These are phyloP conservation scores for Dipteronia dyeriana DNA, from an alignment of 345 rosid species.

Conservation along the genomic window DNA sequence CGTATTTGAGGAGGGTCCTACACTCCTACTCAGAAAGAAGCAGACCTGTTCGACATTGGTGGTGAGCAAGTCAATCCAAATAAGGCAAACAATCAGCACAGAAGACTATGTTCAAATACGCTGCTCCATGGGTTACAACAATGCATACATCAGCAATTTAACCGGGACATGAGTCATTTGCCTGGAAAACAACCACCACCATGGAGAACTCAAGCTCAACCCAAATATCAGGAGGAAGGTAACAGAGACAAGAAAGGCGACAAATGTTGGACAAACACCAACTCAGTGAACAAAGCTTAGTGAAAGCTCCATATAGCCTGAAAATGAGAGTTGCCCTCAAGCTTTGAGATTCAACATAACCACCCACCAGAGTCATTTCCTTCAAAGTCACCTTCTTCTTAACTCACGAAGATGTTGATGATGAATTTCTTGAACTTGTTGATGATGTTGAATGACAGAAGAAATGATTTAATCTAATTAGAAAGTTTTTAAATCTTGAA, in stretches of 20 bases:
- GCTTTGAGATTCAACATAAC: slow-evolving; percentile 40
- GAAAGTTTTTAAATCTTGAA: too few relatives aligned
- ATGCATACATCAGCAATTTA: not conserved
- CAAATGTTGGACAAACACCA: slow-evolving; percentile 45
- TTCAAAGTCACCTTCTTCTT: slow-evolving; percentile 42
- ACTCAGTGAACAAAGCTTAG: slow-evolving; percentile 40
- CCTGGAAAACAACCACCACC: slow-evolving; percentile 18
- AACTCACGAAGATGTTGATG: slow-evolving; percentile 22
- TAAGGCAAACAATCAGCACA: too few relatives aligned
- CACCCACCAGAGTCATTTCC: slow-evolving; percentile 26
- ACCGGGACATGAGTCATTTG: slow-evolving; percentile 33
- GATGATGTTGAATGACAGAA: too few relatives aligned
- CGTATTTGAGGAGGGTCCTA: slow-evolving; percentile 43
- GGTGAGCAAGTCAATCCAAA: too few relatives aligned
- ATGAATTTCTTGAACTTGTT: too few relatives aligned
- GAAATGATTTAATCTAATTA: too few relatives aligned
- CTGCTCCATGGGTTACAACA: too few relatives aligned
- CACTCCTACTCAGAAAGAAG: too few relatives aligned
- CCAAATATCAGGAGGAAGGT: slow-evolving; percentile 41
- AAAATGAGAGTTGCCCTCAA: slow-evolving; percentile 42
- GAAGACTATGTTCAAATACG: too few relatives aligned
- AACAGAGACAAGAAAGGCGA: slow-evolving; percentile 46
- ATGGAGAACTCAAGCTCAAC: slow-evolving; percentile 34
- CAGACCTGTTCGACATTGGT: too few relatives aligned
- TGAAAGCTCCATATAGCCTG: slow-evolving; percentile 42